Percentiles rank a stretch among this genome's conserved stretches.
phyloP scores from a whole-genome alignment of 192 early-diverging fungal genomes.

The Funneliformis mosseae region DNA sequence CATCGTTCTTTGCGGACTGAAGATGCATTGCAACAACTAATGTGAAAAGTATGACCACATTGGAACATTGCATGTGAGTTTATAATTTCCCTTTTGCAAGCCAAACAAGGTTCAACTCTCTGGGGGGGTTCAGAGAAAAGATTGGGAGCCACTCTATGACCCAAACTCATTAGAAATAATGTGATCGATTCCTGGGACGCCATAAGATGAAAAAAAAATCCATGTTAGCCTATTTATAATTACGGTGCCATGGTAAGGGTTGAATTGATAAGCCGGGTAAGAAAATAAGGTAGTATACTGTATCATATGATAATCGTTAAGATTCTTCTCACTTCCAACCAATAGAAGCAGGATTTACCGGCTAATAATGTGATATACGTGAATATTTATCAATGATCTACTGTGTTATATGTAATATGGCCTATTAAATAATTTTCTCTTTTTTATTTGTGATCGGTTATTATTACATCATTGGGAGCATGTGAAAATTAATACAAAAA shows the following conservation, averaged over 20 bases:
- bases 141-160: background rate
- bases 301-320: background rate
- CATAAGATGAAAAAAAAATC: background rate
- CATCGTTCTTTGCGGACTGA: conserved; percentile 19
- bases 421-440: no score
- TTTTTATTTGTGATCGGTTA: no score
- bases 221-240: conserved; percentile 1
- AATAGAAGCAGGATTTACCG: background rate
- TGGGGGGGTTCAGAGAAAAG: conserved; percentile 4
- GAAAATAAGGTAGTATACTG: background rate
- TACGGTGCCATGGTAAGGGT: background rate
- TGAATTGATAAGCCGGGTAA: background rate
- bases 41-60: conserved; percentile 9
- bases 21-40: background rate
- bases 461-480: no score
- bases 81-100: conserved; percentile 15
- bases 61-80: conserved; percentile 18
- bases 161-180: no score
- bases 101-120: conserved; percentile 16
- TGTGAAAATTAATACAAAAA: no score
- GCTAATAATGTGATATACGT: background rate
- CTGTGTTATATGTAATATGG: no score
- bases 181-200: background rate
- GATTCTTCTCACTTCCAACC: background rate
- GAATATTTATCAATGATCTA: no score